A percentile compares a stretch with the other conserved stretches of the same genome.
Conservation (phyloP, 148 eudicot genomes). For the Rhododendron molle region DNA sequence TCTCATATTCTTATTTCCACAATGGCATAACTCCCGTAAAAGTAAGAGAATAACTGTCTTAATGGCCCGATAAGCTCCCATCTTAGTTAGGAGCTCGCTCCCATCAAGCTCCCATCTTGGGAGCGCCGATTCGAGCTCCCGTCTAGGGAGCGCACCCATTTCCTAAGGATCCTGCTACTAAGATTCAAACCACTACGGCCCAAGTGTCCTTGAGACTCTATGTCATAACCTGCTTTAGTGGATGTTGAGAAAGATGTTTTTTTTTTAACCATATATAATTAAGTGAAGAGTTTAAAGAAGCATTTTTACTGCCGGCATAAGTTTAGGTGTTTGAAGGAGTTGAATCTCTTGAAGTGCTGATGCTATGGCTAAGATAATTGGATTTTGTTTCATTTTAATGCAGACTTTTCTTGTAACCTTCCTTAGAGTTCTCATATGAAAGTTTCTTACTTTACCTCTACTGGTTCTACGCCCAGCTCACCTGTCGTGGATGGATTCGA, state of each 20-base stretch:
- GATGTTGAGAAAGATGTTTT: neutral
- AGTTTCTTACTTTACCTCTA: neutral
- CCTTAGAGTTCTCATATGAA: neutral
- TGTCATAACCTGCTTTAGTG: neutral
- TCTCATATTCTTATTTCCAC: no score
- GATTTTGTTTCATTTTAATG: neutral
- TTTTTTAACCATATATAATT: neutral
- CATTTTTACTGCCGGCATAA: neutral
- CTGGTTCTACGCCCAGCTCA: neutral
- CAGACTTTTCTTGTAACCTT: neutral
- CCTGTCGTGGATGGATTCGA: neutral
- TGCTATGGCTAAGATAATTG: neutral
- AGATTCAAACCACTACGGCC: neutral
- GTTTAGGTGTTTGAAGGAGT: neutral
- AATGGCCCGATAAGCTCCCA: no score
- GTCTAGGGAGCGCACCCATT: no score
- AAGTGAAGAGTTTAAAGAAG: neutral
- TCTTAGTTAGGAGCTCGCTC: no score
- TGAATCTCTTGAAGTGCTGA: neutral
- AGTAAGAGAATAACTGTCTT: no score
- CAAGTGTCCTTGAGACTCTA: neutral
- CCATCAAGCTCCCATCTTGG: no score
- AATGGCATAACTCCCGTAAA: no score
- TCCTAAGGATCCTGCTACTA: no score
- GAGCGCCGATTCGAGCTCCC: no score